Evolutionary conservation across 352 stramenopile species (phyloP), one percentile per base, ranked within the genome.

Genomic region (Pilasporangium apinafurcum): DNA sequence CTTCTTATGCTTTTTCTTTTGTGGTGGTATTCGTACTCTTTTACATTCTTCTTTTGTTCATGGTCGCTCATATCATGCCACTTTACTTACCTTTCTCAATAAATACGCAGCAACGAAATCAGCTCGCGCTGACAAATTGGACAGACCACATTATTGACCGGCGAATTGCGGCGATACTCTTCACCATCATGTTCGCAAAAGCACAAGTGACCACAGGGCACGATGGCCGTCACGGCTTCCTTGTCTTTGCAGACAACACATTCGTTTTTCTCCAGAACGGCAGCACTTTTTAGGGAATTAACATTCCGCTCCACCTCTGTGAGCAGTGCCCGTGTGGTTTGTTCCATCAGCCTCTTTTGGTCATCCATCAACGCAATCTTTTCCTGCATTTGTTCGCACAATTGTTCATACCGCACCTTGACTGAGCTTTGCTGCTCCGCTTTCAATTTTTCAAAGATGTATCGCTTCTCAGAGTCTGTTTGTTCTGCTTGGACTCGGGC

Each of bases 181-280:
- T 88, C 73, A 21, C 65, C 75, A 52, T 92, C 80, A n/a, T 86
- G 56, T 22, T 92, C 72, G 56, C 80, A 92, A 46, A 92, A 92
- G 42, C 78, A 87, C 33, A 92, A 33, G 34, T 92, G 80, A n/a
- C 80, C 80, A 32, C 80, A 92, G 32, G 80, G 80, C 39, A 90
- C 77, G 29, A 92, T 61, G 5, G 80, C 80, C 25, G 68, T 87
- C 38, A 85, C 79, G 1, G 80, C 75, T 26, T 69, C 51, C 25
- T 64, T 63, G 44, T 92, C 80, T 47, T 86, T 86, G 63, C 80
- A 92, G 45, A 92, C 53, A 40, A 92, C 68, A 53, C 80, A 92
- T 53, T 92, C 80, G 40, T 57, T 82, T 39, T 66, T 62, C 35
- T 86, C 75, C 1, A 86, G 58, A 14, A 75, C 49, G 12, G 77